Conservation (phyloP, 352 stramenopile genomes). For the Blastocystis sp. region DNA sequence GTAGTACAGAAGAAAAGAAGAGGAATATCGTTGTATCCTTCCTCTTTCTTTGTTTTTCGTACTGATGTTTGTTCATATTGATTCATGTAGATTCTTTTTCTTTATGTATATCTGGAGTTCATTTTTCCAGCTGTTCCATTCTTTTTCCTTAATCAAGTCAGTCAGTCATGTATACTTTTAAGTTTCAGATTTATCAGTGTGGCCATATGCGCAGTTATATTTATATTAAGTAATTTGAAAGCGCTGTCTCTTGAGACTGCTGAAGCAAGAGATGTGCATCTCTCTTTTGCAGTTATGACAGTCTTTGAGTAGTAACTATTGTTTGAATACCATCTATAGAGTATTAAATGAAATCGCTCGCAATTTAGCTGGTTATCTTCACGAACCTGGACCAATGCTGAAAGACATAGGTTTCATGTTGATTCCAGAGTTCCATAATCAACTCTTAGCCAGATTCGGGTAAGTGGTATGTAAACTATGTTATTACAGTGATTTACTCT, state of each 20-base stretch:
- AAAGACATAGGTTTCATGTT: conserved; percentile 55
- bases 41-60: conserved; percentile 19
- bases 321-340: not conserved
- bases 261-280: conserved; percentile 41
- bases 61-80: not conserved
- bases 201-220: not conserved
- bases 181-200: not conserved
- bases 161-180: not conserved
- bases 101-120: conserved; percentile 64
- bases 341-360: conserved; percentile 54
- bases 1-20: conserved; percentile 6
- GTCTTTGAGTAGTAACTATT: not conserved
- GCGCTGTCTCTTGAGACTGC: not conserved
- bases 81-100: conserved; percentile 47
- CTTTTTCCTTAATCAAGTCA: conserved; percentile 8
- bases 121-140: conserved; percentile 39
- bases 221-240: not conserved
- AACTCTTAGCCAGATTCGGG: conserved; percentile 31
- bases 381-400: conserved; percentile 39
- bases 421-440: conserved; percentile 32
- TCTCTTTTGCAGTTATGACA: conserved; percentile 25
- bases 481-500: conserved; percentile 21
- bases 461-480: not conserved
- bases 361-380: conserved; percentile 56
- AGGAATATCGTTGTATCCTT: conserved; percentile 32